Evolutionary conservation across 106 monocot species (phyloP).

Genomic region (Posidonia australis): DNA sequence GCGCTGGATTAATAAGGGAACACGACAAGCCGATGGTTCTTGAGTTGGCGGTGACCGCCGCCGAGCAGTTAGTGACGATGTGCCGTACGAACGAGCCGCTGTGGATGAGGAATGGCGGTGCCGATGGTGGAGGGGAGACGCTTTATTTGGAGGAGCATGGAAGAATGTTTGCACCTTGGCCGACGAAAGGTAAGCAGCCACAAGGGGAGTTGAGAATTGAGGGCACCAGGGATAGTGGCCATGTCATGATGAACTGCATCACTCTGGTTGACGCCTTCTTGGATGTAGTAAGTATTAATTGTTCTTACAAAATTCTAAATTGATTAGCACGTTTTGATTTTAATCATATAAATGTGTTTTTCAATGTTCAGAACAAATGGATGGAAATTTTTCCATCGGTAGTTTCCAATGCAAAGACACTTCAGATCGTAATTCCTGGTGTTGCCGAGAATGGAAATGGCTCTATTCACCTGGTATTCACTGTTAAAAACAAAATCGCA

Average conservation of each 20-base stretch:
- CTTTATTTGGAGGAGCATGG: conserved; percentile 50
- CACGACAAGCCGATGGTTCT: conserved; percentile 51
- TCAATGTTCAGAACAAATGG: conserved; percentile 71
- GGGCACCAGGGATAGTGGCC: conserved; percentile 49
- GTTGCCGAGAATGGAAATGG: conserved; percentile 64
- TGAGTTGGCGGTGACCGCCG: conserved; percentile 65
- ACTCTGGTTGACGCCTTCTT: conserved; percentile 82
- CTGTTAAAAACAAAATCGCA: no score
- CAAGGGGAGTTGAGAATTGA: conserved; percentile 39
- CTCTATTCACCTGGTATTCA: conserved; percentile 75
- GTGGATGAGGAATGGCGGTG: conserved; percentile 30
- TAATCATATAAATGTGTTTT: not conserved
- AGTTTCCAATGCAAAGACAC: conserved; percentile 58
- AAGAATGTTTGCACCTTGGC: conserved; percentile 52
- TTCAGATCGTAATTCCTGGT: conserved; percentile 67
- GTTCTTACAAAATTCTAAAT: no score
- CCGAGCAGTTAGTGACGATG: conserved; percentile 46
- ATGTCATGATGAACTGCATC: conserved; percentile 94
- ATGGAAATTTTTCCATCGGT: conserved; percentile 87
- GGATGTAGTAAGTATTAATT: conserved; percentile 62
- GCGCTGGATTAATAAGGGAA: conserved; percentile 32
- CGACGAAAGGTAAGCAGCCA: conserved; percentile 34
- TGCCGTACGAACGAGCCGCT: conserved; percentile 48
- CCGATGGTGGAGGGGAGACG: conserved; percentile 14
- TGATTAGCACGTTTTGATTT: no score